These are phyloP conservation scores for Gentiana dahurica DNA, from an alignment of 257 asterid genomes.

Conservation along the genomic window DNA sequence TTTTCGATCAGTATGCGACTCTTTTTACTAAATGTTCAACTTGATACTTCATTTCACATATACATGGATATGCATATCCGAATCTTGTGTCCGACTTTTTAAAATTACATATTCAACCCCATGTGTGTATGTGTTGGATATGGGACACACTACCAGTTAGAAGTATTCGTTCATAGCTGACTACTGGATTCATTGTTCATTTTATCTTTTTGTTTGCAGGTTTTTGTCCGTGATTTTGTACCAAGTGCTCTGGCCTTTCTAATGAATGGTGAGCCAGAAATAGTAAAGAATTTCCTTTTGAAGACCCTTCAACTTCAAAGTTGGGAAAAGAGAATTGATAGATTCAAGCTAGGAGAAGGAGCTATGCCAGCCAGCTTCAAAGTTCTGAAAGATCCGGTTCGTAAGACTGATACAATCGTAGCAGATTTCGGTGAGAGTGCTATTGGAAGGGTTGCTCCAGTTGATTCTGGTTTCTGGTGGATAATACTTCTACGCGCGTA, in stretches of 20 bases:
- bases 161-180: not conserved
- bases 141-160: not conserved
- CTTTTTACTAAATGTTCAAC: too few relatives aligned
- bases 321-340: conserved; percentile 60
- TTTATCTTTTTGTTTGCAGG: conserved; percentile 24
- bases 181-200: not conserved
- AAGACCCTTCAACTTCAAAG: conserved; percentile 79
- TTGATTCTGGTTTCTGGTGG: conserved; percentile 92
- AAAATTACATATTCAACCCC: too few relatives aligned
- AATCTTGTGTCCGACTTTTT: too few relatives aligned
- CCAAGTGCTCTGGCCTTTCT: conserved; percentile 72
- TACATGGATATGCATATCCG: too few relatives aligned
- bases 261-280: conserved; percentile 72
- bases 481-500: conserved; percentile 76
- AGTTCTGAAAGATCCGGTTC: conserved; percentile 61
- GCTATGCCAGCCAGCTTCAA: conserved; percentile 79
- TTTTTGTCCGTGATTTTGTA: conserved; percentile 70
- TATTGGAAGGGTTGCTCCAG: conserved; percentile 77
- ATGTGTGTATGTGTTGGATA: too few relatives aligned
- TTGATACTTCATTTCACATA: too few relatives aligned
- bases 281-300: conserved; percentile 58
- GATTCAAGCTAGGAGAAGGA: conserved; percentile 78
- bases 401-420: conserved; percentile 47
- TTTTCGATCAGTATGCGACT: too few relatives aligned
- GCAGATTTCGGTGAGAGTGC: conserved; percentile 88